Evolutionary conservation across 2,329 filamentous ascomycete species (phyloP).

Genomic region (Neofusicoccum cordaticola): DNA sequence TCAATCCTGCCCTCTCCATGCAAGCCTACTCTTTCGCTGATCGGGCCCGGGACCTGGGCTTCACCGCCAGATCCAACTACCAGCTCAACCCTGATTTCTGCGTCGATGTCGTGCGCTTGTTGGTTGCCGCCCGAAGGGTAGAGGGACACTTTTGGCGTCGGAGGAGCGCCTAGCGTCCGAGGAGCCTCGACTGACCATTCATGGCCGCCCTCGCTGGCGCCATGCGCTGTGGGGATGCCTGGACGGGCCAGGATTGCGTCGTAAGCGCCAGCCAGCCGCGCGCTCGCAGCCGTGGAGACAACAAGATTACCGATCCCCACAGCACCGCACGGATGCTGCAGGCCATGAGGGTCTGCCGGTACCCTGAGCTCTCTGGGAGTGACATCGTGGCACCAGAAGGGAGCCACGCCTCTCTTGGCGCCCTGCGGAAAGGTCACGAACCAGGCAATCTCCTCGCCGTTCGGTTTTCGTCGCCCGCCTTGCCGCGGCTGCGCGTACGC

Average conservation of each 20-base stretch:
- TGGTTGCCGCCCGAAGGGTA: background rate
- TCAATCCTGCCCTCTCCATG: background rate
- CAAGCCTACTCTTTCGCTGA: background rate
- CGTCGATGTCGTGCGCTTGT: background rate
- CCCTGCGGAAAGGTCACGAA: slow-evolving; percentile 52
- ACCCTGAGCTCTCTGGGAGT: slow-evolving; percentile 58
- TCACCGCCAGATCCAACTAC: background rate
- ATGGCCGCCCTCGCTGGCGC: background rate
- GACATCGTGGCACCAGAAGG: slow-evolving; percentile 63
- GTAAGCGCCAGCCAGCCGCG: background rate
- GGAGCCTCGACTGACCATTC: background rate
- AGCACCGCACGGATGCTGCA: slow-evolving; percentile 52
- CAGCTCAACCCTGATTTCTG: slow-evolving; percentile 2
- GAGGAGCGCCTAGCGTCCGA: background rate
- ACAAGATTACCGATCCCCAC: slow-evolving; percentile 41
- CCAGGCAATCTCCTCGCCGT: slow-evolving; percentile 60
- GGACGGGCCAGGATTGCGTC: background rate
- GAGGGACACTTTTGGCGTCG: background rate
- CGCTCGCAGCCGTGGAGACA: slow-evolving; percentile 23
- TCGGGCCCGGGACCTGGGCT: background rate
- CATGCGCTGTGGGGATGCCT: background rate
- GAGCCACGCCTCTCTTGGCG: slow-evolving; percentile 50
- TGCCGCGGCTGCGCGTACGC: background rate
- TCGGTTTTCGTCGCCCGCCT: slow-evolving; percentile 37
- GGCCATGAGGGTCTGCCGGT: slow-evolving; percentile 42